Percentiles rank a stretch among this genome's conserved stretches.
phyloP scores from a whole-genome alignment of 257 asterid species.

The Linderniella brevidens region DNA sequence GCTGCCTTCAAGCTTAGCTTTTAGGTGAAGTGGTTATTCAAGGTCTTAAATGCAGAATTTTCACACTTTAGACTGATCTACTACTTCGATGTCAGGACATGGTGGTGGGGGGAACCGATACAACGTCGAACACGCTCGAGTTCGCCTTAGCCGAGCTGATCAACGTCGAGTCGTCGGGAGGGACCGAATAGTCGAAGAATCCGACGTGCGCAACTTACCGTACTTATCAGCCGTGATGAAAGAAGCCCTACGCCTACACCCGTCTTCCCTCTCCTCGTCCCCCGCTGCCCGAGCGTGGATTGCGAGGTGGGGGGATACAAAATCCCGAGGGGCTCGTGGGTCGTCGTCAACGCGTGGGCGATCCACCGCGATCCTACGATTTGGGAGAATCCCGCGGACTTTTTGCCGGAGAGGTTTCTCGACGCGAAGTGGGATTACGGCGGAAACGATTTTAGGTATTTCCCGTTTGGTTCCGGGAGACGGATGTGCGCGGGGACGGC shows the following conservation, averaged over 20 bases:
- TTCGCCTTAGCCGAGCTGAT: slow-evolving; percentile 6
- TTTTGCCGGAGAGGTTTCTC: slow-evolving; percentile 8
- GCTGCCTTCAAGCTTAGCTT: no score
- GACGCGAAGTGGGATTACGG: slow-evolving; percentile 1
- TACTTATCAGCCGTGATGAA: slow-evolving; percentile 5
- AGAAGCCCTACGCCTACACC: slow-evolving; percentile 11
- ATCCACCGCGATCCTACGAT: slow-evolving; percentile 7
- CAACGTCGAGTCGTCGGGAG: neutral
- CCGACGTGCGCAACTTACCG: neutral
- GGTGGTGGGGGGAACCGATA: slow-evolving; percentile 7
- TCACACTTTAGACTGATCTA: no score
- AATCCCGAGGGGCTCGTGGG: slow-evolving; percentile 1
- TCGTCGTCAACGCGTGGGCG: slow-evolving; percentile 7
- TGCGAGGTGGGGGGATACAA: slow-evolving; percentile 8
- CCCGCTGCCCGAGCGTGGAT: neutral
- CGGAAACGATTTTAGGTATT: slow-evolving; percentile 6
- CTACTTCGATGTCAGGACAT: no score
- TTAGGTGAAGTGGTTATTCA: no score
- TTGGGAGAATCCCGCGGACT: slow-evolving; percentile 9
- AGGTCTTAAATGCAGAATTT: no score
- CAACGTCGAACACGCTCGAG: slow-evolving; percentile 2
- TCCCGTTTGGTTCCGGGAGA: slow-evolving; percentile 14
- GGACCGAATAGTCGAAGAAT: slow-evolving; percentile 4
- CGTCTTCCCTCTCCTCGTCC: slow-evolving; percentile 1
- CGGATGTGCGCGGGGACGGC: slow-evolving; percentile 10